Base-by-base conservation (phyloP, 1,284 basidiomycete species). In the Ganoderma sp. region DNA sequence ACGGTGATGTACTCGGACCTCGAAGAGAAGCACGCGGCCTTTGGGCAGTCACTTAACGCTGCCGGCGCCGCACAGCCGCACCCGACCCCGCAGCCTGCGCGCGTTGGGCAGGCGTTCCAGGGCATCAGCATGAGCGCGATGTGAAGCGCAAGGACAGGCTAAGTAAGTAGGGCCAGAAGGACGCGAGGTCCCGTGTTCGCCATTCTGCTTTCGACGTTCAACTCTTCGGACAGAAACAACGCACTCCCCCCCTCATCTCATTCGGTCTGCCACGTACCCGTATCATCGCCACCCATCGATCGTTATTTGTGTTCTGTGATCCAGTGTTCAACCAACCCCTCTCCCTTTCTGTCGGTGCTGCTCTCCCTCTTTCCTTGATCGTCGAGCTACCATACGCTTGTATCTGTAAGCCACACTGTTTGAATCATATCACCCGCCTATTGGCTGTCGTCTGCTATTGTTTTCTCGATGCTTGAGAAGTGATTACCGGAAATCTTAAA, bases 1-100 rank as follows among this genome's bases (percentile, higher is more conserved):
- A 90, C 90, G 22, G 92, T 97, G 70, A 84, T 94, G 72, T 97
- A 96, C 77, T 81, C 90, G 69, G 92, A 94, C 78, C 83, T 97
- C 73, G 95, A 97, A 82, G 95, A 96, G 81, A 95, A 94, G 84
- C 77, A 82, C n/a, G 85, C 90, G 1, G 88, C 87, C 37, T 92
- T 91, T 75, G 81, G 81, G 43, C 83, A 81, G 62, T 82, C 84
- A 67, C 82, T 85, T 37, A 79, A 72, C 74, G 70, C 45, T 32
- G 70, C 45, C 22, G 37, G 34, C 14, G 77, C 78, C 65, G 71
- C 71, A 48, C 79, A 79, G 69, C 75, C 81, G 65, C 84, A 83
- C 73, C 78, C 82, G 65, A 76, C 79, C 52, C 70, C 75, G 39
- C 77, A 78, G 63, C 76, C 74, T 63, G 69, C 72, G 60, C 77